These are phyloP conservation scores for Rubia tinctorum DNA, from an alignment of 305 asterid genomes.

Conservation along the genomic window DNA sequence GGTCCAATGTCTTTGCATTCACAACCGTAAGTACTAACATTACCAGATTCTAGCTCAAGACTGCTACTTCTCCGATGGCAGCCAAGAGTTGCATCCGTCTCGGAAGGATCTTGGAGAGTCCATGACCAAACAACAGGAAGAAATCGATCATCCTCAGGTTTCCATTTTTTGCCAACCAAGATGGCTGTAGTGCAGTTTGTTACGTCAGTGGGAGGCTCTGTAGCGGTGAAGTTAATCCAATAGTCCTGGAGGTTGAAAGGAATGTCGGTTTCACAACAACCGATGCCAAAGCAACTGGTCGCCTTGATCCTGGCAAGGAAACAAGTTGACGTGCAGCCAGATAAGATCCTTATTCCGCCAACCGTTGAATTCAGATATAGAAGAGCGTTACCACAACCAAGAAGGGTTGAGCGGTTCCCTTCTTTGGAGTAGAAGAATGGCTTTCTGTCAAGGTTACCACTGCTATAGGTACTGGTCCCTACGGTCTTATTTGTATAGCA, in stretches of 20 bases:
- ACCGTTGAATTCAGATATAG: not conserved
- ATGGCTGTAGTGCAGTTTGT: not conserved
- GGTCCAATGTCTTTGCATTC: not conserved
- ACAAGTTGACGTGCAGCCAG: slow-evolving; percentile 17
- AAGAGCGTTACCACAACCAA: slow-evolving; percentile 25
- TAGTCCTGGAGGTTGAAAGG: slow-evolving; percentile 17
- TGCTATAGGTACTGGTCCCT: not conserved
- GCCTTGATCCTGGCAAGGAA: not conserved
- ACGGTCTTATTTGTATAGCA: not conserved
- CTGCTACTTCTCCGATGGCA: not conserved
- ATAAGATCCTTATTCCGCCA: not conserved
- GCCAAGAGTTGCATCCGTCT: not conserved
- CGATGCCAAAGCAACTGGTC: slow-evolving; percentile 22
- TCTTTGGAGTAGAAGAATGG: slow-evolving; percentile 17
- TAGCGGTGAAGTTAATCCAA: slow-evolving; percentile 4
- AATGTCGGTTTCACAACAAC: slow-evolving; percentile 21
- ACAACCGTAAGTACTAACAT: not conserved
- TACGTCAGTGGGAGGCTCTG: not conserved
- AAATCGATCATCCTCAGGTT: not conserved
- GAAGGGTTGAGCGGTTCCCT: slow-evolving; percentile 12
- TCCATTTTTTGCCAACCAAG: not conserved
- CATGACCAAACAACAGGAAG: slow-evolving; percentile 9
- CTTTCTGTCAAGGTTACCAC: slow-evolving; percentile 12
- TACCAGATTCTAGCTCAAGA: not conserved
- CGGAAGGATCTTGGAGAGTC: not conserved